phyloP scores from a whole-genome alignment of 495 filamentous ascomycete species.

The Delitschia confertaspora region DNA sequence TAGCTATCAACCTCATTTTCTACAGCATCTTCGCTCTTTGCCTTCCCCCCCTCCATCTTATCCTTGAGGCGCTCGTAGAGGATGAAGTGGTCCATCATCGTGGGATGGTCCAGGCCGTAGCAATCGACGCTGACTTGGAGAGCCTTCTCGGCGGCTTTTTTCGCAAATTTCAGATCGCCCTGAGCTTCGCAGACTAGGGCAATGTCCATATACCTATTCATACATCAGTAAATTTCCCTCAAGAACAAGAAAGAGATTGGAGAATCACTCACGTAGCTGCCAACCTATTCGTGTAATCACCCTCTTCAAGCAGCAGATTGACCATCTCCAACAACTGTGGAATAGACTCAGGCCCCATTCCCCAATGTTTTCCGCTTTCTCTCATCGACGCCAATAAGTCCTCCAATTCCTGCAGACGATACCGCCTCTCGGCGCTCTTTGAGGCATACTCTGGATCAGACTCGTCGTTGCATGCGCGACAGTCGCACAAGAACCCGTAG shows the following conservation, averaged over 20 bases:
- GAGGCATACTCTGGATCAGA: slow-evolving; percentile 7
- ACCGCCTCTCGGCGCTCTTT: slow-evolving; percentile 14
- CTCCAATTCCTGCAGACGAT: slow-evolving; percentile 12
- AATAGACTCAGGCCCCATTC: background rate
- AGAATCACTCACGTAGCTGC: slow-evolving; percentile 12
- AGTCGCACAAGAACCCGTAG: slow-evolving; percentile 29
- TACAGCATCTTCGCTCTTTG: no score
- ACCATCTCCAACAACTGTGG: slow-evolving; percentile 11
- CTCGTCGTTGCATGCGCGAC: slow-evolving; percentile 23
- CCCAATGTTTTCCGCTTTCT: no score
- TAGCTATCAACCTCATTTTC: no score
- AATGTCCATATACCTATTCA: slow-evolving; percentile 16
- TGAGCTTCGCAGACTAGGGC: slow-evolving; percentile 13
- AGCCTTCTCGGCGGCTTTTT: slow-evolving; percentile 4
- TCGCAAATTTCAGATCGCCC: slow-evolving; percentile 6
- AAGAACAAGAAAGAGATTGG: background rate
- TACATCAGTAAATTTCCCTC: background rate
- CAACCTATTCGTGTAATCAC: slow-evolving; percentile 6
- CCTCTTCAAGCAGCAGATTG: slow-evolving; percentile 13
- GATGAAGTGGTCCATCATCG: slow-evolving; percentile 2
- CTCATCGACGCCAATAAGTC: background rate
- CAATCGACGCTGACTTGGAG: slow-evolving; percentile 8
- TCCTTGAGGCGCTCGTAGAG: slow-evolving; percentile 6
- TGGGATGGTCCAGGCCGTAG: slow-evolving; percentile 9
- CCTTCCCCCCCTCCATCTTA: slow-evolving; percentile 4